phyloP scores from a whole-genome alignment of 2,329 filamentous ascomycete genomes.

The Aspergillus texensis region DNA sequence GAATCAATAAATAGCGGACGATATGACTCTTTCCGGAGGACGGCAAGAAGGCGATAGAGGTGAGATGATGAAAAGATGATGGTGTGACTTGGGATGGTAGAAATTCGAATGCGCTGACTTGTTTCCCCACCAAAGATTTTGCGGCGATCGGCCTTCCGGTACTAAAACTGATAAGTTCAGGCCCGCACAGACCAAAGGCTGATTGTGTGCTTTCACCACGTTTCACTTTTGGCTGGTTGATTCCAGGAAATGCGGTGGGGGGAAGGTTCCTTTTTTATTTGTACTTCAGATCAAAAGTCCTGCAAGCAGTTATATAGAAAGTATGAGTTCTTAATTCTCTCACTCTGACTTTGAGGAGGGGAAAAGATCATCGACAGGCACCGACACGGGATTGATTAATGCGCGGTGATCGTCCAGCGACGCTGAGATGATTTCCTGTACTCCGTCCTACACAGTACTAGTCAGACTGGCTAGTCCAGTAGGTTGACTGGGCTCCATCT shows the following conservation, averaged over 20 bases:
- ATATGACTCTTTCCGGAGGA: neutral
- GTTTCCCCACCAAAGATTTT: conserved; percentile 30
- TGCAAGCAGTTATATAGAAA: too few species aligned
- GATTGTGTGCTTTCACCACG: conserved; percentile 1
- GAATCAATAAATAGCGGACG: neutral
- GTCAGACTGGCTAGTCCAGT: neutral
- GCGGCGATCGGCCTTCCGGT: conserved; percentile 27
- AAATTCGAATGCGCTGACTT: conserved; percentile 19
- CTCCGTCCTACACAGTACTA: conserved; percentile 3
- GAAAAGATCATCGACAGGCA: neutral
- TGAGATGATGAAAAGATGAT: conserved; percentile 12
- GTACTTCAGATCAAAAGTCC: too few species aligned
- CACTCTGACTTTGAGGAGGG: neutral
- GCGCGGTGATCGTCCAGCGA: neutral
- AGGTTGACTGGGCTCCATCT: neutral
- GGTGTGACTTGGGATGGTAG: conserved; percentile 14
- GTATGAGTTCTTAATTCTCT: too few species aligned
- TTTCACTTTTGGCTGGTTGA: conserved; percentile 1
- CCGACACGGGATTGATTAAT: neutral
- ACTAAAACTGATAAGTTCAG: conserved; percentile 13
- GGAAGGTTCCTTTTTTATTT: too few species aligned
- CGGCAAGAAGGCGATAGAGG: conserved; percentile 1
- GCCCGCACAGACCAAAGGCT: conserved; percentile 21
- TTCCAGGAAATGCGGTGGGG: neutral
- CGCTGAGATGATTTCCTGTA: neutral